Percentiles rank a stretch among this genome's conserved stretches.
phyloP scores from a whole-genome alignment of 768 basidiomycete species.

The Pleurotus salmoneostramineus region DNA sequence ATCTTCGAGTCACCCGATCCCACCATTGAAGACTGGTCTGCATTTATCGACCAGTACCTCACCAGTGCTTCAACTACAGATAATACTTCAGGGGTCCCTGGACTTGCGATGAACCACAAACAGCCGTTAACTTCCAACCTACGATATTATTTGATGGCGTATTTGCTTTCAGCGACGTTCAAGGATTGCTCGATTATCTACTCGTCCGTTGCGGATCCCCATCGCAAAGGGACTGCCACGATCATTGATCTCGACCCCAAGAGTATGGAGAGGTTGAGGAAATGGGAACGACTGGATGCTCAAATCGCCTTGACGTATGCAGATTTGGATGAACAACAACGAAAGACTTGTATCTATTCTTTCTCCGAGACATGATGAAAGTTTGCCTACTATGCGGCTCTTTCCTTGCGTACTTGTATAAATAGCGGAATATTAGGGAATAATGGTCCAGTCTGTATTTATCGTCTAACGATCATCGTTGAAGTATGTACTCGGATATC shows the following conservation, averaged over 20 bases:
- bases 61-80: constrained; percentile 30
- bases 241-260: constrained; percentile 91
- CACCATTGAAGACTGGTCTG: constrained; percentile 57
- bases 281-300: constrained; percentile 74
- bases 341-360: constrained; percentile 15
- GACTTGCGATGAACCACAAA: neutral
- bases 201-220: constrained; percentile 17
- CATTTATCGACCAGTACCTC: constrained; percentile 55
- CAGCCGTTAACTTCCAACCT: constrained; percentile 38
- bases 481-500: too few relatives aligned
- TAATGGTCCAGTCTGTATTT: too few relatives aligned
- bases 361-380: neutral
- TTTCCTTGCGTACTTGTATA: too few relatives aligned
- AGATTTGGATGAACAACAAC: constrained; percentile 11
- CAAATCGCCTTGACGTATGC: constrained; percentile 53
- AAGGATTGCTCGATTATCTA: constrained; percentile 84
- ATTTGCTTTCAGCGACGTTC: constrained; percentile 88
- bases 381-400: neutral
- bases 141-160: constrained; percentile 65
- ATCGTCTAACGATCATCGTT: too few relatives aligned
- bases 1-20: constrained; percentile 42
- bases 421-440: too few relatives aligned
- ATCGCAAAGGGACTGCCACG: constrained; percentile 36
- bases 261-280: constrained; percentile 52
- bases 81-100: neutral